Evolutionary conservation across 345 rosid genomes (phyloP).

Genomic region (Eucalyptus caleyi): DNA sequence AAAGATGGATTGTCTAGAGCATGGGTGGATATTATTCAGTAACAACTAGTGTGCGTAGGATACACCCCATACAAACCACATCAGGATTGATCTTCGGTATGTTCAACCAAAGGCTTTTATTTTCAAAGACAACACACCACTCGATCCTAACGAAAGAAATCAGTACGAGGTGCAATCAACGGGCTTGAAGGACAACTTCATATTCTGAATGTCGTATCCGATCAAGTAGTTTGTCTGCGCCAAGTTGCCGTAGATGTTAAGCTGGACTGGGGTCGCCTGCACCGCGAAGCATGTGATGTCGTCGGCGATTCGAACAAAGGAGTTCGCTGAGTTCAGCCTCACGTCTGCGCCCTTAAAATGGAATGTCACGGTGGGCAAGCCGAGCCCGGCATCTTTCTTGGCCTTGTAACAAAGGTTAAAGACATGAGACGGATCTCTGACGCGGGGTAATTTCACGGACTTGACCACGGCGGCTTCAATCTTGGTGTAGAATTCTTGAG

Average conservation of each 20-base stretch:
- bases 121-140: neutral
- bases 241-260: conserved; percentile 21
- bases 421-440: conserved; percentile 13
- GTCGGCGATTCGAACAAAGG: conserved; percentile 6
- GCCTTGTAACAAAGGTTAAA: conserved; percentile 12
- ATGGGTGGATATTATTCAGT: neutral
- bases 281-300: conserved; percentile 21
- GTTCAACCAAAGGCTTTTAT: neutral
- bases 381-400: neutral
- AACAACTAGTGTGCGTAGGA: neutral
- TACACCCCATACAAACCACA: neutral
- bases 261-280: neutral
- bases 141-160: neutral
- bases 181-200: conserved; percentile 27
- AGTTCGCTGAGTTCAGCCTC: conserved; percentile 20
- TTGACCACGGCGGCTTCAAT: conserved; percentile 15
- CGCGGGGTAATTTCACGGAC: neutral
- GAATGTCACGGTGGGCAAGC: neutral
- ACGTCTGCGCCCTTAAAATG: conserved; percentile 3
- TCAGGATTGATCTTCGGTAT: neutral
- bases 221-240: conserved; percentile 28
- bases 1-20: neutral
- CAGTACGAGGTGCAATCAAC: conserved; percentile 20
- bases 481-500: conserved; percentile 7
- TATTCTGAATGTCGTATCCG: conserved; percentile 23